phyloP scores from a whole-genome alignment of 345 rosid species.

The Eucalyptus grandis region DNA sequence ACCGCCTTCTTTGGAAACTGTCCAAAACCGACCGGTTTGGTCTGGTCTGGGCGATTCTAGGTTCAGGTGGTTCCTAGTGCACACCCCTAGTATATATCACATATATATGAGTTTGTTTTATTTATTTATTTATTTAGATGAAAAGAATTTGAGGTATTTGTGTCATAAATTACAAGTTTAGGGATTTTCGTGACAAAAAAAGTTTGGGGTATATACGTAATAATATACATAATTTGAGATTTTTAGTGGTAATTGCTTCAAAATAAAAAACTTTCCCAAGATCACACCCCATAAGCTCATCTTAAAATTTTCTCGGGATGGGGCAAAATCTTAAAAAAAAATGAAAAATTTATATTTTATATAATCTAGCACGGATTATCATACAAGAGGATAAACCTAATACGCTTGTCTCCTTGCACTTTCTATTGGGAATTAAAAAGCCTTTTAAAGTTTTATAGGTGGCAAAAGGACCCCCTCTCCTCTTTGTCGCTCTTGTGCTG shows the following conservation, averaged over 20 bases:
- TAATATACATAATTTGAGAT: not conserved
- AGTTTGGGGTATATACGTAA: too few relatives aligned
- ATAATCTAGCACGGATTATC: not conserved
- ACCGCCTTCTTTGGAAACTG: accelerated
- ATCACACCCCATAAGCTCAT: not conserved
- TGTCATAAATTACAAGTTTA: not conserved
- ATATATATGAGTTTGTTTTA: too few relatives aligned
- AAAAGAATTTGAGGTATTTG: not conserved
- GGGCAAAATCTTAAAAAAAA: not conserved
- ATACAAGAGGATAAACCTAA: not conserved
- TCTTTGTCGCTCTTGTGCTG: not conserved
- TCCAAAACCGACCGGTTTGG: accelerated
- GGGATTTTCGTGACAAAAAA: too few relatives aligned
- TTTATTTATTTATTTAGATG: too few relatives aligned
- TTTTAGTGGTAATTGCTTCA: not conserved
- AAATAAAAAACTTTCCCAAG: not conserved
- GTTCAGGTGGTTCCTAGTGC: accelerated
- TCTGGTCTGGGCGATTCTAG: accelerated
- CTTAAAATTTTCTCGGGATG: not conserved
- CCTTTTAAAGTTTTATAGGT: not conserved
- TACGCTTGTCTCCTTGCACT: not conserved
- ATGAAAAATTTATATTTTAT: not conserved
- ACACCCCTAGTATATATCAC: too few relatives aligned
- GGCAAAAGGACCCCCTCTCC: not conserved
- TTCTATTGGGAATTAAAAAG: not conserved